Evolutionary conservation across 345 rosid species (phyloP).

Genomic region (Populus ilicifolia): DNA sequence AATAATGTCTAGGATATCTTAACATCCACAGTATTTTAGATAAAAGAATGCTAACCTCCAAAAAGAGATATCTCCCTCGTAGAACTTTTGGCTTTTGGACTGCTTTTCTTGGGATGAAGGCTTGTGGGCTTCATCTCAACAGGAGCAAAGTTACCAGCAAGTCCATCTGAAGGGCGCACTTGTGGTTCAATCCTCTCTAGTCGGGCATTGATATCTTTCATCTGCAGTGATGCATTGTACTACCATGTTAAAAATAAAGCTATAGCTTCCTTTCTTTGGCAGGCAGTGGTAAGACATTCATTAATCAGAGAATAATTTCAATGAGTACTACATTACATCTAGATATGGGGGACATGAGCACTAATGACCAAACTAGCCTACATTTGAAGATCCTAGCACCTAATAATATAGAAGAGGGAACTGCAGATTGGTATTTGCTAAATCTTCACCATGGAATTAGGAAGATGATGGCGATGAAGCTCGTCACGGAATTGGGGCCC

Average conservation of each 20-base stretch:
- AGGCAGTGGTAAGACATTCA: neutral
- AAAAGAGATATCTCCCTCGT: constrained; percentile 81
- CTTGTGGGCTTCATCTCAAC: constrained; percentile 60
- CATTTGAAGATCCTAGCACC: neutral
- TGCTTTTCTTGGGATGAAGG: constrained; percentile 67
- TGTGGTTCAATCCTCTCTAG: constrained; percentile 88
- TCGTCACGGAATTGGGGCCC: constrained; percentile 96
- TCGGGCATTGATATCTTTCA: constrained; percentile 94
- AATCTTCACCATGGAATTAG: constrained; percentile 69
- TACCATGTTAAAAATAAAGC: neutral
- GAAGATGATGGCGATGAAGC: constrained; percentile 90
- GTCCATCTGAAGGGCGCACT: constrained; percentile 58
- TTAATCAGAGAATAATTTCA: neutral
- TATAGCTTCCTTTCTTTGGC: neutral
- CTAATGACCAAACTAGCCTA: neutral
- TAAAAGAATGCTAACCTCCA: constrained; percentile 57
- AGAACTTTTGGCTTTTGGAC: constrained; percentile 80
- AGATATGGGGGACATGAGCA: constrained; percentile 1
- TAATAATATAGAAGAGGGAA: neutral
- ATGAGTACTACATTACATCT: neutral
- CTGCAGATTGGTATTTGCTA: constrained; percentile 1
- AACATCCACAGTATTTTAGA: neutral
- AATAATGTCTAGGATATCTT: no score
- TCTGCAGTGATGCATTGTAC: constrained; percentile 42
- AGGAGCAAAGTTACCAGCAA: constrained; percentile 39